phyloP scores from a whole-genome alignment of 352 stramenopile genomes.

The Globisporangium rhizosaccharum region DNA sequence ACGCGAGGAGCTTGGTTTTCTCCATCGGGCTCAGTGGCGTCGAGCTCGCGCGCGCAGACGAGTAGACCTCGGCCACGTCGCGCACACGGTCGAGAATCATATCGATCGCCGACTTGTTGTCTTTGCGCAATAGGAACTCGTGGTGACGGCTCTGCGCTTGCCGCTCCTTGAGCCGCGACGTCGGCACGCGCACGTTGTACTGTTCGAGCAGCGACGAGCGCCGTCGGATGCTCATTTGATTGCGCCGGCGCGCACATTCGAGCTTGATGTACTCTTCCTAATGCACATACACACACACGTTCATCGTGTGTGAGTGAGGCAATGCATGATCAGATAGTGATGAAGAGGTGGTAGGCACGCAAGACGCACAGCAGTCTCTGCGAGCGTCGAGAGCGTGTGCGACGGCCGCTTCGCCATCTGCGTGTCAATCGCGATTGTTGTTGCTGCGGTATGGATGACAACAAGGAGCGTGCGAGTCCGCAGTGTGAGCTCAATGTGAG shows the following conservation, averaged over 20 bases:
- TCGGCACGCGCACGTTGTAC: constrained; percentile 31
- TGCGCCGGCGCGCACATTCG: constrained; percentile 46
- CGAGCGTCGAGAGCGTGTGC: constrained; percentile 27
- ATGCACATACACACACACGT: not conserved
- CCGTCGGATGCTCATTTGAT: constrained; percentile 31
- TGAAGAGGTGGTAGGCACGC: not conserved
- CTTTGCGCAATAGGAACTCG: constrained; percentile 37
- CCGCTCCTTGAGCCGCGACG: constrained; percentile 39
- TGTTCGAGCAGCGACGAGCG: constrained; percentile 43
- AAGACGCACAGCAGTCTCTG: constrained; percentile 26
- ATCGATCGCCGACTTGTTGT: constrained; percentile 45
- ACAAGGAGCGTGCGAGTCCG: too few species aligned
- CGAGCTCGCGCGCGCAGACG: not conserved
- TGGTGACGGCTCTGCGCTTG: constrained; percentile 39
- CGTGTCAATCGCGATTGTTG: too few species aligned
- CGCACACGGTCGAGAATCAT: constrained; percentile 37
- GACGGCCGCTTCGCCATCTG: constrained; percentile 9
- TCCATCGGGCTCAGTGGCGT: constrained; percentile 43
- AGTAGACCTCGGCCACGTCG: constrained; percentile 23
- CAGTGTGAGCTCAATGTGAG: too few species aligned
- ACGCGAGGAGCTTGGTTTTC: constrained; percentile 33
- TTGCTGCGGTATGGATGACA: too few species aligned
- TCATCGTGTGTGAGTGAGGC: not conserved
- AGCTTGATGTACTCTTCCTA: constrained; percentile 58
- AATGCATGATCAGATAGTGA: not conserved